These are phyloP conservation scores for Chlorella sp. DNA, from an alignment of 139 green algal genomes.

Conservation along the genomic window DNA sequence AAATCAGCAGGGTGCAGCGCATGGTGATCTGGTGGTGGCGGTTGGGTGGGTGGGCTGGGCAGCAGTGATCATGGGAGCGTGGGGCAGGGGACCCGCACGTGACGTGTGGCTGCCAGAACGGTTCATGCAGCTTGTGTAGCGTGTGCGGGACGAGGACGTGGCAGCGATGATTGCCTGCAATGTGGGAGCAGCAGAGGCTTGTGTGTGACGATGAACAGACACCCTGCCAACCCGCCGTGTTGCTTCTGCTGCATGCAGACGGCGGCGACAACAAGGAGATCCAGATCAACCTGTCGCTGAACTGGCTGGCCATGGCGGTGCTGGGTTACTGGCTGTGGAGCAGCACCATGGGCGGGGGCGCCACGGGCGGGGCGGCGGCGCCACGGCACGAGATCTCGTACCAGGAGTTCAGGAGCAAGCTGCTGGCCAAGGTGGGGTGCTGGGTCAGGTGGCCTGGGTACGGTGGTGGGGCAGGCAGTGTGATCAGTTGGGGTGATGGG, in stretches of 20 bases:
- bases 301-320: background rate
- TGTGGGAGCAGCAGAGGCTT: background rate
- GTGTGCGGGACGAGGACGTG: too few species aligned
- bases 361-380: background rate
- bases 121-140: too few species aligned
- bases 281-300: background rate
- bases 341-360: background rate
- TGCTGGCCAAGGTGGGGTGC: slow-evolving; percentile 56
- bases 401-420: slow-evolving; percentile 81
- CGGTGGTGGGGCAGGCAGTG: too few species aligned
- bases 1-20: too few species aligned
- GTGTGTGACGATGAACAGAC: background rate
- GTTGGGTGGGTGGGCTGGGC: too few species aligned
- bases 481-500: too few species aligned
- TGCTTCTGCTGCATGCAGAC: background rate
- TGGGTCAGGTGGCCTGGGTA: slow-evolving; percentile 75
- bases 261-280: background rate
- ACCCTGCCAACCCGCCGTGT: background rate
- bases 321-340: background rate
- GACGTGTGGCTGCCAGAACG: too few species aligned
- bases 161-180: too few species aligned
- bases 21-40: too few species aligned
- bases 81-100: too few species aligned
- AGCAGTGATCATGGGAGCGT: too few species aligned
- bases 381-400: slow-evolving; percentile 83